Base-by-base conservation (phyloP, 306 rosid species). In the Pterocarpus macrocarpus region DNA sequence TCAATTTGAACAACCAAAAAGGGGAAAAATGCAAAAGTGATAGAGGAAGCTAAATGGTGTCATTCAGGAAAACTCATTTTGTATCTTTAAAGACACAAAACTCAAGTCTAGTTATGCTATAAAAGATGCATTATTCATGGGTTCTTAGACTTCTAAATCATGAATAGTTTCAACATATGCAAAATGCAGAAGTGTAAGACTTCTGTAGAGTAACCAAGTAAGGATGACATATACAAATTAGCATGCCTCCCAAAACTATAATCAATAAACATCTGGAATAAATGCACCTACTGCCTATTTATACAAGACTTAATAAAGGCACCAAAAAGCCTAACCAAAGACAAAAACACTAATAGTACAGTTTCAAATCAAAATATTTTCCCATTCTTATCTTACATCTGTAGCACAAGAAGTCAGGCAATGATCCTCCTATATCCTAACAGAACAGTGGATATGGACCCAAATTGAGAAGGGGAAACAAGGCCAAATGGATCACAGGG, bases 31-130 rank as follows among this genome's bases (percentile, higher is more conserved):
- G 52, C 28, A 68, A 69, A 79, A 79, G 55, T 4, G 39, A 75
- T 47, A 45, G 64, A 69, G 71, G 41, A 79, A 55, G 70, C 7
- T 44, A 32, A 57, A 69, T 45, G 47, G 44, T 32, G 16, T 56
- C 68, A 47, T 47, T 15, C 45, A 41, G 43, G 72, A 47, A 62
- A 22, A 44, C 15, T 8, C 39, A 10, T 9, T 44, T 75, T 33
- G 47, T n/a, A 62, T 32, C 57, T 43, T 61, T 1, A 61, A 43
- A 74, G 32, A 41, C 22, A 12, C 3, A 57, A 41, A 57, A 41
- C 14, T 11, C n/a, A 57, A 43, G 9, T 39, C 52, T 13, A n/a
- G 52, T 22, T 22, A 22, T 43, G 44, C 9, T 30, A 73, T 41
- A 8, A 47, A 75, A 61, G 3, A 44, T 45, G 22, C 38, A 76